A percentile compares a stretch with the other conserved stretches of the same genome.
These are phyloP conservation scores for Cyclotella baltica DNA, from an alignment of 108 stramenopile species.

Conservation along the genomic window DNA sequence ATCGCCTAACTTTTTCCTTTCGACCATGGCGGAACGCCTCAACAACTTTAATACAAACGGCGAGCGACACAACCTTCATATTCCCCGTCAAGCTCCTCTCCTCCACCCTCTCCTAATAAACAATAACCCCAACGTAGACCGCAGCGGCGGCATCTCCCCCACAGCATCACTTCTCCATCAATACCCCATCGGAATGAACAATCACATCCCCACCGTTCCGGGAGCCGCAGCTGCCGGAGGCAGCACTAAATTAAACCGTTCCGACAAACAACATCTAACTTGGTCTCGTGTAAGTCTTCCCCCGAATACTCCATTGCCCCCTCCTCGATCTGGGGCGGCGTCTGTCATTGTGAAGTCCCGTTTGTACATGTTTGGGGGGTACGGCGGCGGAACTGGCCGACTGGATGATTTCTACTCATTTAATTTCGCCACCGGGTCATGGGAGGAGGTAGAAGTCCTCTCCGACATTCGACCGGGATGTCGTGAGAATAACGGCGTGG, in stretches of 20 bases:
- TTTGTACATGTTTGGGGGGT: constrained; percentile 88
- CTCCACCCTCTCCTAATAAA: constrained; percentile 4
- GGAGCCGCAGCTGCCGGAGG: not conserved
- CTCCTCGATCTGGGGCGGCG: constrained; percentile 90
- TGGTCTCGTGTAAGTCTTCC: constrained; percentile 35
- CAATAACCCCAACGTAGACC: constrained; percentile 7
- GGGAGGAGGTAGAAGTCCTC: constrained; percentile 81
- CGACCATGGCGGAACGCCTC: constrained; percentile 10
- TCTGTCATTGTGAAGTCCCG: constrained; percentile 81
- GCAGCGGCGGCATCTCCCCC: constrained; percentile 4
- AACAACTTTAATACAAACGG: not conserved
- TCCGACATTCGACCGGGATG: constrained; percentile 76
- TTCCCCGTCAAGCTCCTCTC: not conserved
- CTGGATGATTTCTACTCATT: constrained; percentile 92
- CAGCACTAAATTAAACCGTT: not conserved
- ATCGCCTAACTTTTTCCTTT: no score
- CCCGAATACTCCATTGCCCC: constrained; percentile 59
- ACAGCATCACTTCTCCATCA: constrained; percentile 10
- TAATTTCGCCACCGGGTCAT: constrained; percentile 64
- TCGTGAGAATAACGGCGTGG: constrained; percentile 89
- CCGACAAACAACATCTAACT: constrained; percentile 34
- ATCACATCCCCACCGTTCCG: not conserved
- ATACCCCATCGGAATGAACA: not conserved
- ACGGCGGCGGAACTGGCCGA: constrained; percentile 85
- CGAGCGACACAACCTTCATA: not conserved